Percentiles rank a stretch among this genome's conserved stretches.
Evolutionary conservation across 495 filamentous ascomycete species (phyloP).

Genomic region (Penicillium waksmanii): DNA sequence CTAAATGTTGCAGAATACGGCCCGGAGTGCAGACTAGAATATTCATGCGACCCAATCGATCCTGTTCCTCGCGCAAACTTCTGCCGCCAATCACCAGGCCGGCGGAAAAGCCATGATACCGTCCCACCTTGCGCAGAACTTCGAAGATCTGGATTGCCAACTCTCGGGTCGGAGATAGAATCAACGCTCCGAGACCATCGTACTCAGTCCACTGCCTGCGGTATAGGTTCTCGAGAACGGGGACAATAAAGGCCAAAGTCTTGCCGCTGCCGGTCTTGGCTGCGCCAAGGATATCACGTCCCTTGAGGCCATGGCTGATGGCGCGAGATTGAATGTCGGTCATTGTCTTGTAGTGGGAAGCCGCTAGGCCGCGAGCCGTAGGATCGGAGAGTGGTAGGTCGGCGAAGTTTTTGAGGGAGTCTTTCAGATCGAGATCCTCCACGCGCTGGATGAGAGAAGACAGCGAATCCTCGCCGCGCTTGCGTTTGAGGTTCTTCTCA

Average conservation of each 20-base stretch:
- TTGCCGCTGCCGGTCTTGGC: slow-evolving; percentile 98
- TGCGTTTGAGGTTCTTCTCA: slow-evolving; percentile 61
- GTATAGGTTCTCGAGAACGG: slow-evolving; percentile 94
- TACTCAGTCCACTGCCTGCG: slow-evolving; percentile 84
- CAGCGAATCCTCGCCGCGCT: slow-evolving; percentile 54
- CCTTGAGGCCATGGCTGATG: slow-evolving; percentile 83
- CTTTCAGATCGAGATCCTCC: slow-evolving; percentile 56
- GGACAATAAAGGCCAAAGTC: slow-evolving; percentile 90
- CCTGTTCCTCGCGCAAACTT: slow-evolving; percentile 83
- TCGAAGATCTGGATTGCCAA: slow-evolving; percentile 97
- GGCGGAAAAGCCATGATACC: slow-evolving; percentile 88
- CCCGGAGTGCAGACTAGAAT: slow-evolving; percentile 97
- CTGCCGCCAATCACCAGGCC: slow-evolving; percentile 96
- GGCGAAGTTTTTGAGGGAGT: slow-evolving; percentile 59
- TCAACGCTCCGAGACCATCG: slow-evolving; percentile 89
- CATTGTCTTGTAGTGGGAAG: slow-evolving; percentile 85
- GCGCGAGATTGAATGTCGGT: slow-evolving; percentile 92
- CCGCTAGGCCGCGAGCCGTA: slow-evolving; percentile 77
- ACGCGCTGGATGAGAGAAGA: slow-evolving; percentile 50
- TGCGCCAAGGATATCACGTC: slow-evolving; percentile 87
- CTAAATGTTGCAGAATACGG: slow-evolving; percentile 92
- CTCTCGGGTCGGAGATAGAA: slow-evolving; percentile 93
- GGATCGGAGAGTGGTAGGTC: slow-evolving; percentile 85
- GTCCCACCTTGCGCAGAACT: slow-evolving; percentile 86
- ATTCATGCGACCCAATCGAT: slow-evolving; percentile 89